Evolutionary conservation across 2,329 filamentous ascomycete species (phyloP).

Genomic region (Pestalotiopsis sp.): DNA sequence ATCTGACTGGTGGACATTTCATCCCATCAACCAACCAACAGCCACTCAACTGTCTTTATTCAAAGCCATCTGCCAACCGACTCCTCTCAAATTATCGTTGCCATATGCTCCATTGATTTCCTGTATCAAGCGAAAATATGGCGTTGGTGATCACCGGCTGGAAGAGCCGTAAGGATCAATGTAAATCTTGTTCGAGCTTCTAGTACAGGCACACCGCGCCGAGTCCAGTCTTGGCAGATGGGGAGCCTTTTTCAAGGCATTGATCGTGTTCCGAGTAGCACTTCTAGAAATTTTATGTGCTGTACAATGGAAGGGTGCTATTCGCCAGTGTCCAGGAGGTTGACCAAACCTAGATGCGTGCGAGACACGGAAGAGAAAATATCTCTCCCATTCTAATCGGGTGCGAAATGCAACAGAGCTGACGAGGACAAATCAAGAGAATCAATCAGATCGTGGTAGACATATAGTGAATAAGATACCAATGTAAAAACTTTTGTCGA

Average conservation of each 20-base stretch:
- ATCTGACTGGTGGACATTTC: constrained; percentile 8
- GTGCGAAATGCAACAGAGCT: too few relatives aligned
- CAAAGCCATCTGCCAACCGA: neutral
- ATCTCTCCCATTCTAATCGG: too few relatives aligned
- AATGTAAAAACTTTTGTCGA: neutral
- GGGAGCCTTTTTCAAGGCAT: neutral
- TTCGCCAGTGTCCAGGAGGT: too few relatives aligned
- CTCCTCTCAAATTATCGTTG: neutral
- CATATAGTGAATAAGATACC: neutral
- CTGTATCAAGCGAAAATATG: neutral
- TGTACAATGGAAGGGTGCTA: neutral
- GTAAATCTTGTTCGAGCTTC: neutral
- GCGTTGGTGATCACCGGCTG: neutral
- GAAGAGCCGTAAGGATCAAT: neutral
- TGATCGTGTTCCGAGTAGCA: neutral
- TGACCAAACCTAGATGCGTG: too few relatives aligned
- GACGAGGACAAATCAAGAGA: neutral
- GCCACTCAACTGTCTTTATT: neutral
- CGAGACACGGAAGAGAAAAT: too few relatives aligned
- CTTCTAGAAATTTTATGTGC: neutral
- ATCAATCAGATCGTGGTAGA: neutral
- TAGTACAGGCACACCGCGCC: neutral
- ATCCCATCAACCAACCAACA: neutral
- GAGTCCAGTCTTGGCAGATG: neutral
- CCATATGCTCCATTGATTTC: neutral